Evolutionary conservation across 257 asterid species (phyloP).

Genomic region (Penstemon eatonii): DNA sequence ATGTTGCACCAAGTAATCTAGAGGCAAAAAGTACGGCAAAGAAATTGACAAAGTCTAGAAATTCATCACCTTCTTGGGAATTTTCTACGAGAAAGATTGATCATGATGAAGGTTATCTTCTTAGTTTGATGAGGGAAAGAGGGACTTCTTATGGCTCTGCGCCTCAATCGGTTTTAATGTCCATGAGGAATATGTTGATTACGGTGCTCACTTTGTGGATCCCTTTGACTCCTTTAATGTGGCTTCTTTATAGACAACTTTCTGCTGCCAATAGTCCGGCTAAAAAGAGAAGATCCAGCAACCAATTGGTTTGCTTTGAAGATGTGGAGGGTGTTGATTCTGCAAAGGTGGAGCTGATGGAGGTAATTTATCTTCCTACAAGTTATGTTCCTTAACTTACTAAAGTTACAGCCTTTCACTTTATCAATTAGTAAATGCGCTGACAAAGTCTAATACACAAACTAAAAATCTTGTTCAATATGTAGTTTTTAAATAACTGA

Average conservation of each 20-base stretch:
- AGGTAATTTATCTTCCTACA: conserved; percentile 44
- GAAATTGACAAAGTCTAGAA: conserved; percentile 39
- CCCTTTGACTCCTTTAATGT: conserved; percentile 88
- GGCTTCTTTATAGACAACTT: conserved; percentile 85
- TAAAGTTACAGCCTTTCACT: not conserved
- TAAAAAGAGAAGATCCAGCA: conserved; percentile 58
- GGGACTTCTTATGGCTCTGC: conserved; percentile 80
- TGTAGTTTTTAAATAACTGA: not conserved
- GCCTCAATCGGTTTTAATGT: conserved; percentile 69
- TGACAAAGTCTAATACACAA: not conserved
- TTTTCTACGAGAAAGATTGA: conserved; percentile 85
- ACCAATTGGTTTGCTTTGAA: conserved; percentile 66
- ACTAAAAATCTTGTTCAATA: not conserved
- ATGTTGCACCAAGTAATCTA: conserved; percentile 16
- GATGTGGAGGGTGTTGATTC: conserved; percentile 95
- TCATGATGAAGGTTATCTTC: conserved; percentile 87
- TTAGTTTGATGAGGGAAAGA: conserved; percentile 80
- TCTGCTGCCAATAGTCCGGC: conserved; percentile 89
- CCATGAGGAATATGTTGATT: conserved; percentile 72
- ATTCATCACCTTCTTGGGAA: conserved; percentile 63
- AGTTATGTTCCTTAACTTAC: not conserved
- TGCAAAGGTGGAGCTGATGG: conserved; percentile 95
- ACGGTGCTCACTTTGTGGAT: conserved; percentile 82
- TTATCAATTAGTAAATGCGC: not conserved
- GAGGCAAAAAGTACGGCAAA: conserved; percentile 29